phyloP scores from a whole-genome alignment of 108 stramenopile species.

The Nitzschia inconspicua region DNA sequence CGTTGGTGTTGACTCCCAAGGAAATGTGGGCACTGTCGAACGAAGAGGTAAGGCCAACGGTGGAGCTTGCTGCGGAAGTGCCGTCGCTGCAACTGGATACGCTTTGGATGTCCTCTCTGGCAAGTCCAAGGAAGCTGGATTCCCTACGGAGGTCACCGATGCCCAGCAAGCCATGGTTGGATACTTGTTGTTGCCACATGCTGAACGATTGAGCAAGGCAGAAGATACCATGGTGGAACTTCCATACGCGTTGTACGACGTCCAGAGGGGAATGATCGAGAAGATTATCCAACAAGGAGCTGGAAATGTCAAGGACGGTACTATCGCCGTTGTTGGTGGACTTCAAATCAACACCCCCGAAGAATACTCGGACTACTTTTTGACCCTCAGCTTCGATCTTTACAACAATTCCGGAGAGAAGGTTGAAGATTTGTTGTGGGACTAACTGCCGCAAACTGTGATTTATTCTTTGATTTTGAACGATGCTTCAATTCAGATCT shows the following conservation, averaged over 20 bases:
- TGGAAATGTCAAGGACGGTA: slow-evolving; percentile 27
- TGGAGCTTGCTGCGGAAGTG: slow-evolving; percentile 63
- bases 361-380: slow-evolving; percentile 60
- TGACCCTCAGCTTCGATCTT: slow-evolving; percentile 57
- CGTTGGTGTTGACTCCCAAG: slow-evolving; percentile 53
- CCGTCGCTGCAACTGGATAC: slow-evolving; percentile 53
- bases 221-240: slow-evolving; percentile 48
- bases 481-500: too few species aligned
- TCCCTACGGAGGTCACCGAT: slow-evolving; percentile 14
- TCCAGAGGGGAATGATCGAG: slow-evolving; percentile 42
- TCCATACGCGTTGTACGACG: slow-evolving; percentile 52
- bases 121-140: slow-evolving; percentile 24
- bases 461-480: too few species aligned
- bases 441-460: too few species aligned
- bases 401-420: slow-evolving; percentile 41
- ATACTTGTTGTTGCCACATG: slow-evolving; percentile 49
- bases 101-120: slow-evolving; percentile 23
- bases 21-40: slow-evolving; percentile 63
- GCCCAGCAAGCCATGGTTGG: slow-evolving; percentile 47
- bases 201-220: slow-evolving; percentile 34
- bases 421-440: slow-evolving; percentile 30
- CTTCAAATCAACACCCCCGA: slow-evolving; percentile 72
- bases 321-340: slow-evolving; percentile 59
- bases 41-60: slow-evolving; percentile 42
- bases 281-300: slow-evolving; percentile 37